A percentile compares a stretch with the other conserved stretches of the same genome.
Conservation (phyloP, 305 asterid genomes). For the Fraxinus baroniana region DNA sequence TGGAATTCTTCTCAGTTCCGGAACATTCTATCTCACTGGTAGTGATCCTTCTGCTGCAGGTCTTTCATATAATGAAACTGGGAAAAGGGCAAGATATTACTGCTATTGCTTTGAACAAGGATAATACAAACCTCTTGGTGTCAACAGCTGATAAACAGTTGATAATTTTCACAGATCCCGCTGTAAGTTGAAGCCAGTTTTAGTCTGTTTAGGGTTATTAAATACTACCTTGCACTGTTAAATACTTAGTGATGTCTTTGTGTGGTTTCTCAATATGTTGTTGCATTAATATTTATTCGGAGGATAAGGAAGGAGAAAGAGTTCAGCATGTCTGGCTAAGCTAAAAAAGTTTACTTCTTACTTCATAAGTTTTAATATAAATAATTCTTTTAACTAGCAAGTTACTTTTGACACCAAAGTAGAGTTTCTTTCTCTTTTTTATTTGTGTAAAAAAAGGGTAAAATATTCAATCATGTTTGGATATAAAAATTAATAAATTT, state of each 20-base stretch:
- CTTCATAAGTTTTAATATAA: not conserved
- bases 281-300: not conserved
- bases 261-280: too few relatives aligned
- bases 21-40: conserved; percentile 23
- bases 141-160: conserved; percentile 84
- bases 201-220: conserved; percentile 9
- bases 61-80: conserved; percentile 64
- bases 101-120: conserved; percentile 72
- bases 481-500: too few relatives aligned
- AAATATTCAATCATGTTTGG: not conserved
- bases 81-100: conserved; percentile 74
- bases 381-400: not conserved
- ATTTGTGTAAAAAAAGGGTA: not conserved
- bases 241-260: too few relatives aligned
- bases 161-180: conserved; percentile 87
- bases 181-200: conserved; percentile 58
- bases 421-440: not conserved
- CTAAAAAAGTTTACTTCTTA: not conserved
- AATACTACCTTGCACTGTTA: too few relatives aligned
- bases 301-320: not conserved
- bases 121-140: conserved; percentile 83
- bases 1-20: not conserved
- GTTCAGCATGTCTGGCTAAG: not conserved
- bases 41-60: conserved; percentile 41
- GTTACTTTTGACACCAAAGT: not conserved